Conservation (phyloP, 1,139 yeast species). For the Saccharomyces hybrid region DNA sequence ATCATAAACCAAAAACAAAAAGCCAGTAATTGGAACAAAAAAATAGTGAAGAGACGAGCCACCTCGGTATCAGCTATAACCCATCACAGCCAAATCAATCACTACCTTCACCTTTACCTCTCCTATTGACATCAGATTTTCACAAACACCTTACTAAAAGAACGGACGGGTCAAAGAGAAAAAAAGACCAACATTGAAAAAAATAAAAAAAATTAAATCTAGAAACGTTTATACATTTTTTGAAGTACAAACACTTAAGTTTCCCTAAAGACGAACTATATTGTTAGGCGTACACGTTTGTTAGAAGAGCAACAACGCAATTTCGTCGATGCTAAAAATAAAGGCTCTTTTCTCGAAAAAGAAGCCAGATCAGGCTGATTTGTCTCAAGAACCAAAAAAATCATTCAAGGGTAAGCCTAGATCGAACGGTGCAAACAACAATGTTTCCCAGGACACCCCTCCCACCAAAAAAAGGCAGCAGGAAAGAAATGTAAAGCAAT, state of each 20-base stretch:
- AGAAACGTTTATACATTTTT: not conserved
- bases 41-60: too few species aligned
- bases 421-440: not conserved
- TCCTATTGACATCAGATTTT: not conserved
- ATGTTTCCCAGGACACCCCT: not conserved
- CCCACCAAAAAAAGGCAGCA: not conserved
- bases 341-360: conserved; percentile 17
- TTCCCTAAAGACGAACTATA: not conserved
- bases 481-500: not conserved
- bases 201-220: not conserved
- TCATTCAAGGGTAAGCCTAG: not conserved
- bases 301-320: not conserved
- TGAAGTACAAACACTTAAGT: not conserved
- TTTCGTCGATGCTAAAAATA: conserved; percentile 33
- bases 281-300: not conserved
- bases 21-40: too few species aligned
- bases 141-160: not conserved
- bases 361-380: not conserved
- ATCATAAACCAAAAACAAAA: too few species aligned
- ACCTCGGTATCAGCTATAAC: not conserved
- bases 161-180: not conserved
- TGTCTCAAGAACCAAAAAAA: not conserved
- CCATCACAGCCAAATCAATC: not conserved
- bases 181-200: not conserved
- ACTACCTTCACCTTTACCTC: not conserved